Percentiles rank a stretch among this genome's conserved stretches.
phyloP scores from a whole-genome alignment of 2,329 filamentous ascomycete genomes.

The Pseudocercospora macadamiae region DNA sequence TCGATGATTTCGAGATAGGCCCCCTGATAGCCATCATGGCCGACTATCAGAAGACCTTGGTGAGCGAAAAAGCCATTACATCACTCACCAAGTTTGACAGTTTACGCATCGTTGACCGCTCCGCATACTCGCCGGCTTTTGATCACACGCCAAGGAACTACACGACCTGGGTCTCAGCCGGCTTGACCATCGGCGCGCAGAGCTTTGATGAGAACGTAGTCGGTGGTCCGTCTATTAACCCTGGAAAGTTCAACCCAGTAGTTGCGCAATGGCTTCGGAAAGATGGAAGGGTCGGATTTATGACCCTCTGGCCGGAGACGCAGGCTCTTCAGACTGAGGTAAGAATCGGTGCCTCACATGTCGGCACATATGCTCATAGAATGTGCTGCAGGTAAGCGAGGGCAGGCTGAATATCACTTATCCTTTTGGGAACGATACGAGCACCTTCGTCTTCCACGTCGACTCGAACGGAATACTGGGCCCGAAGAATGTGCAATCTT shows the following conservation, averaged over 20 bases:
- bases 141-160: conserved; percentile 62
- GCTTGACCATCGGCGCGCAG: conserved; percentile 63
- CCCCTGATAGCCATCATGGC: conserved; percentile 61
- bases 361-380: too few relatives aligned
- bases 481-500: conserved; percentile 16
- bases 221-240: conserved; percentile 58
- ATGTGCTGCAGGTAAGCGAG: conserved; percentile 11
- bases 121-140: conserved; percentile 61
- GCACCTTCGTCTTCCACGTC: conserved; percentile 21
- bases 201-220: conserved; percentile 60
- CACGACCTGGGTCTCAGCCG: conserved; percentile 59
- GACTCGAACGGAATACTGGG: conserved; percentile 21
- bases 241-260: conserved; percentile 60
- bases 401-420: conserved; percentile 55
- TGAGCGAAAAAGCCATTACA: conserved; percentile 45
- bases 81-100: conserved; percentile 50
- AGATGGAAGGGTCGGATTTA: conserved; percentile 24
- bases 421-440: conserved; percentile 51
- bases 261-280: conserved; percentile 60
- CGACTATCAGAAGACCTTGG: conserved; percentile 52
- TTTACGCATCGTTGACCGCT: conserved; percentile 53
- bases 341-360: too few relatives aligned
- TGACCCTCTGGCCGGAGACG: conserved; percentile 34
- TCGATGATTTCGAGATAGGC: conserved; percentile 61
- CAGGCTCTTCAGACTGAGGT: conserved; percentile 17